These are phyloP conservation scores for Sporothrix brunneoviolacea DNA, from an alignment of 2,329 filamentous ascomycete genomes.

Conservation along the genomic window DNA sequence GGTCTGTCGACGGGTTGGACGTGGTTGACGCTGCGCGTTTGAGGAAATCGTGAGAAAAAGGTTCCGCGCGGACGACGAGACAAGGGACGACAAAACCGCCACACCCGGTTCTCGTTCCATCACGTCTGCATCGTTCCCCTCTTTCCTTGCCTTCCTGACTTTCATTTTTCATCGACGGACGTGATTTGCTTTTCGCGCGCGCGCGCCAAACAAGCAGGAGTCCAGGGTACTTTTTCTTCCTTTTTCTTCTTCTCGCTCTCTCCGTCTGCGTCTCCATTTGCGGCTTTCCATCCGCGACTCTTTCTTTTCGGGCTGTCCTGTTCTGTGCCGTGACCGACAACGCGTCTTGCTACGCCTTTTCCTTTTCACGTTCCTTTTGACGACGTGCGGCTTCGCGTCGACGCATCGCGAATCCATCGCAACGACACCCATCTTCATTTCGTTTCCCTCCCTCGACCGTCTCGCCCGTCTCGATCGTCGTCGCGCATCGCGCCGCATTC, in stretches of 20 bases:
- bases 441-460: background rate
- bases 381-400: background rate
- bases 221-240: conserved; percentile 5
- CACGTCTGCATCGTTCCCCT: background rate
- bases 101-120: background rate
- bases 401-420: background rate
- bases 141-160: background rate
- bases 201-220: background rate
- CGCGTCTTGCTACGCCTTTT: conserved; percentile 1
- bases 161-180: background rate
- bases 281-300: background rate
- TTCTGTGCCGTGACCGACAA: background rate
- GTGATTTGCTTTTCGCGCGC: conserved; percentile 5
- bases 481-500: conserved; percentile 16
- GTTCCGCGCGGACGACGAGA: too few species aligned
- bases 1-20: too few species aligned
- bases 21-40: background rate
- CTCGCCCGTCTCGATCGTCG: background rate
- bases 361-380: background rate
- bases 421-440: background rate
- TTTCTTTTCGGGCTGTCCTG: background rate
- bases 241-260: background rate
- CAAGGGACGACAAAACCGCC: background rate
- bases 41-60: background rate
- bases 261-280: background rate